Base-by-base conservation (phyloP, 306 rosid species). In the Ormosia emarginata region DNA sequence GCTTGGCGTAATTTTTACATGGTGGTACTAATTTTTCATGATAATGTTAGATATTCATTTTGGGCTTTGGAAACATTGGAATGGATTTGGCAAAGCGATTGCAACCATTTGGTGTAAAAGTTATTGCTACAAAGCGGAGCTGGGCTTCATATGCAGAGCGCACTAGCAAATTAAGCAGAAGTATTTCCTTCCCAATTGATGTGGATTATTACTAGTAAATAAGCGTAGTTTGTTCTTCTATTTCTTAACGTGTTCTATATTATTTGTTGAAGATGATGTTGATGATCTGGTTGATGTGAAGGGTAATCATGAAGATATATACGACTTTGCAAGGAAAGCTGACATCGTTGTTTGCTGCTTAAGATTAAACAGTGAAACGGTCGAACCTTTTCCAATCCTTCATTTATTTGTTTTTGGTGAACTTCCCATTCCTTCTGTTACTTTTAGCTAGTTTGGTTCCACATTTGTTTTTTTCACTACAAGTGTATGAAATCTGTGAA, bases 11-110 rank as follows among this genome's bases (percentile, higher is more conserved):
- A 33, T 14, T 77, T 83, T 37, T 53, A 17, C 79, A 47, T 55
- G 41, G 6, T 49, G 36, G 37, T 63, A 59, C 70, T 74, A 29
- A 14, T 24, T 80, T 61, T 67, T 79, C 71, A 71, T 61, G 57
- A 33, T 73, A 29, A 58, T 82, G 73, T 80, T 79, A 95, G 98
- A 82, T 93, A 80, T 91, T 93, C 57, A 93, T 95, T 86, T 50
- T 95, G 85, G 98, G 98, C 66, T 91, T 77, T 55, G 98, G 98
- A 66, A 95, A 93, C 77, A 95, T 95, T 78, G 98, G 98, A 78
- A 52, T 90, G 6, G 95, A 89, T 66, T 86, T 95, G 88, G 97
- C 94, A 15, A 84, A 81, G 86, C 89, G 97, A 75, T 86, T 95
- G 88, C 86, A 64, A 46, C 94, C 97, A 17, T 95, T 95, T 78